These are phyloP conservation scores for Sporothrix inflata DNA, from an alignment of 2,329 filamentous ascomycete species.

Conservation along the genomic window DNA sequence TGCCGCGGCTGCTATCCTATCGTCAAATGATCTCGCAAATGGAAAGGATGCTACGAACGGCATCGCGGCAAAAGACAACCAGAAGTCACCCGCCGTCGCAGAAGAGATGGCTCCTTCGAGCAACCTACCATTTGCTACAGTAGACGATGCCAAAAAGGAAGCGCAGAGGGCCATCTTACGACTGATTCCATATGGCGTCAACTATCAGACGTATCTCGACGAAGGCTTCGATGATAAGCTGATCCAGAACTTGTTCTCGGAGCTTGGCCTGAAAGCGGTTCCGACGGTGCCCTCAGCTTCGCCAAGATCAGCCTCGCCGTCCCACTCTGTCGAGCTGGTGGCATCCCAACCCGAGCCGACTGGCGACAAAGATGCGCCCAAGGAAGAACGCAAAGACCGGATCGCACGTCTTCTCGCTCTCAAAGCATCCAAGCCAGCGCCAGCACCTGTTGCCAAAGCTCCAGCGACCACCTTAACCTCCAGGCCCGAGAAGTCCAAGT, in stretches of 20 bases:
- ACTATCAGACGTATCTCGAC: constrained; percentile 71
- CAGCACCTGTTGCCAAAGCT: neutral
- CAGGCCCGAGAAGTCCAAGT: constrained; percentile 52
- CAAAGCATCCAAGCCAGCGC: constrained; percentile 51
- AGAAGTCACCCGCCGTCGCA: neutral
- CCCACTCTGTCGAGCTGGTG: neutral
- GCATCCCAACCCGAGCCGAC: neutral
- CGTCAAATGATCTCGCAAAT: neutral
- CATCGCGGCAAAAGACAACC: neutral
- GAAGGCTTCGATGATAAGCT: constrained; percentile 70
- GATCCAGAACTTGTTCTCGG: constrained; percentile 67
- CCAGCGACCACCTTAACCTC: constrained; percentile 32
- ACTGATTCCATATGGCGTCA: constrained; percentile 68
- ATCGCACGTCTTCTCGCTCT: constrained; percentile 77
- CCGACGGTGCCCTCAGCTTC: constrained; percentile 18
- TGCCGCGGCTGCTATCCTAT: neutral
- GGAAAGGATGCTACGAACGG: neutral
- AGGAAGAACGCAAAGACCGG: constrained; percentile 72
- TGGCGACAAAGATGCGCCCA: neutral
- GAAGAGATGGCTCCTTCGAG: neutral
- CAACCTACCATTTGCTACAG: constrained; percentile 37
- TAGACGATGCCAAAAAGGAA: constrained; percentile 55
- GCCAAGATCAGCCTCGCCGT: constrained; percentile 22
- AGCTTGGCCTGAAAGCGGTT: constrained; percentile 63
- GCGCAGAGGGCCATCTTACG: constrained; percentile 70